These are phyloP conservation scores for Colletotrichum sp. DNA, from an alignment of 2,329 filamentous ascomycete genomes.

Conservation along the genomic window DNA sequence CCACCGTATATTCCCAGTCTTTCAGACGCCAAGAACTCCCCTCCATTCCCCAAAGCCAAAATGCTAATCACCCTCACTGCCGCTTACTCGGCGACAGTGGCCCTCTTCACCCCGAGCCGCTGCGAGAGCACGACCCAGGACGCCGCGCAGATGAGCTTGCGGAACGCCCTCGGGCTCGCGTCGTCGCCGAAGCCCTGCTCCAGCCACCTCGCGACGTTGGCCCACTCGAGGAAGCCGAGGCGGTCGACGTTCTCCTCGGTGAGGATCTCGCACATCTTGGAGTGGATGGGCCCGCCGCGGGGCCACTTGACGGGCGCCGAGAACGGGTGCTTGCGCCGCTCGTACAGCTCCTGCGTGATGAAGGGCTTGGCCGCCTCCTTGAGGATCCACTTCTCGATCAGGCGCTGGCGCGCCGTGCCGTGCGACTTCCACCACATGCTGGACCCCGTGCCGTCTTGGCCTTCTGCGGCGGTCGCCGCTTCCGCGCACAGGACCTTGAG, in stretches of 20 bases:
- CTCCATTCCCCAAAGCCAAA: not conserved
- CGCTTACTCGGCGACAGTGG: not conserved
- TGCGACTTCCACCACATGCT: slow-evolving; percentile 41
- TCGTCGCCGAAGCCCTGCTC: slow-evolving; percentile 41
- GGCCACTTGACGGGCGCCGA: slow-evolving; percentile 48
- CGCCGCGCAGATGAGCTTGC: slow-evolving; percentile 1
- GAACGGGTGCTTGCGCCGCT: slow-evolving; percentile 53
- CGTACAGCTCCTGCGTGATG: slow-evolving; percentile 56
- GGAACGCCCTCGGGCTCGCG: slow-evolving; percentile 27
- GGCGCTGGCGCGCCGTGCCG: slow-evolving; percentile 19
- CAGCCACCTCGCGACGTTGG: slow-evolving; percentile 36
- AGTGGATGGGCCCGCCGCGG: slow-evolving; percentile 46
- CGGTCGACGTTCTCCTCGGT: slow-evolving; percentile 39
- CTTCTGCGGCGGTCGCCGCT: not conserved
- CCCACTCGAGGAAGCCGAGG: slow-evolving; percentile 46
- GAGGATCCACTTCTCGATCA: slow-evolving; percentile 56
- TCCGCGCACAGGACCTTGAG: slow-evolving; percentile 27
- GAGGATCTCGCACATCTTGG: slow-evolving; percentile 32
- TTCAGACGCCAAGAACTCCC: not conserved
- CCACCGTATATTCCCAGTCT: not conserved
- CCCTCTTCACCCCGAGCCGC: slow-evolving; percentile 16
- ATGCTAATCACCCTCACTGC: not conserved
- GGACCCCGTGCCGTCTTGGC: slow-evolving; percentile 26
- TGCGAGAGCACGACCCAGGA: slow-evolving; percentile 12
- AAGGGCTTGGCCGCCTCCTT: slow-evolving; percentile 40